Conservation (phyloP, 2,329 filamentous ascomycete genomes). For the Bipolaris zeicola region DNA sequence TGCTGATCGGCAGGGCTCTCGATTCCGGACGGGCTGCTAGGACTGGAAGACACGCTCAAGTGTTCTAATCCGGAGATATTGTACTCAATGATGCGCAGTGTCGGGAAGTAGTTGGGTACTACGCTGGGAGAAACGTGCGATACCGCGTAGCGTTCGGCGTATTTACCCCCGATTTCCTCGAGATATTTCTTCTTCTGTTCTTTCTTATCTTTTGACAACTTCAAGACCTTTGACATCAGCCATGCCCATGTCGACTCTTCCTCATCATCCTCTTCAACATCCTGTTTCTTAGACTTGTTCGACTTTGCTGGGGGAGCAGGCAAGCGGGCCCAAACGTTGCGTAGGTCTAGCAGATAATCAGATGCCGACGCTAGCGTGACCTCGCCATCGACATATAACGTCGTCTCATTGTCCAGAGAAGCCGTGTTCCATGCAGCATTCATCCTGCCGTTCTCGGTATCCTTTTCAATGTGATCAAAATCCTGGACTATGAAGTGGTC, state of each 20-base stretch:
- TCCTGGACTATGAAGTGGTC: conserved; percentile 97
- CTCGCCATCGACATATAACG: conserved; percentile 50
- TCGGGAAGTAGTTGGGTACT: conserved; percentile 91
- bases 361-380: conserved; percentile 70
- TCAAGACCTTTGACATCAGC: conserved; percentile 20
- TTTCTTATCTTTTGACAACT: conserved; percentile 26
- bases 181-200: conserved; percentile 62
- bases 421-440: conserved; percentile 20
- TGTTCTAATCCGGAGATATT: conserved; percentile 80
- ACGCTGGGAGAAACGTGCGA: conserved; percentile 83
- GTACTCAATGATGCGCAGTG: conserved; percentile 89
- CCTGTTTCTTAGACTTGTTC: conserved; percentile 21
- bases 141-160: conserved; percentile 82
- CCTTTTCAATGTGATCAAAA: conserved; percentile 73
- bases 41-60: conserved; percentile 15
- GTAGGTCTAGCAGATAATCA: conserved; percentile 79
- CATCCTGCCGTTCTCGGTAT: conserved; percentile 53
- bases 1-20: conserved; percentile 12
- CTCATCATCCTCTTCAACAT: conserved; percentile 20
- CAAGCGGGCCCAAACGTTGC: conserved; percentile 77
- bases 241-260: conserved; percentile 29
- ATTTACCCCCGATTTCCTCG: conserved; percentile 76
- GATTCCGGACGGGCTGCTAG: not conserved
- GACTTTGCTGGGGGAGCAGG: conserved; percentile 54
- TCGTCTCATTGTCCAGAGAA: conserved; percentile 37